phyloP scores from a whole-genome alignment of 768 basidiomycete genomes.

The Russula compacta region DNA sequence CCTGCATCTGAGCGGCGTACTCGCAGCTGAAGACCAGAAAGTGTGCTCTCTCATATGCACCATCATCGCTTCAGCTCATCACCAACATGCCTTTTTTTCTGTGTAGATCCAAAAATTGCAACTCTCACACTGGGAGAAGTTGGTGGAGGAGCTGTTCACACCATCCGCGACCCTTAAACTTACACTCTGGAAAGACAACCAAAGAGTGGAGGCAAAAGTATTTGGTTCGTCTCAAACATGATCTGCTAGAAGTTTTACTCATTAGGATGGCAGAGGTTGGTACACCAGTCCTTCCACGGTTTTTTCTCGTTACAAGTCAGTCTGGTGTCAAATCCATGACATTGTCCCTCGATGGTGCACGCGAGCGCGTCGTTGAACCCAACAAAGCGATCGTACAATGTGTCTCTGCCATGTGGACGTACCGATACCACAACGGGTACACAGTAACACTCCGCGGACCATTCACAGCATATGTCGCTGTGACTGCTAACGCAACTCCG shows the following conservation, averaged over 20 bases:
- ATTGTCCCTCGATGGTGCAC: slow-evolving; percentile 67
- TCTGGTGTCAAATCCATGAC: slow-evolving; percentile 82
- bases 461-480: slow-evolving; percentile 52
- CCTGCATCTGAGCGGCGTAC: slow-evolving; percentile 59
- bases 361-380: slow-evolving; percentile 50
- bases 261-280: slow-evolving; percentile 52
- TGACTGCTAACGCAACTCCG: slow-evolving; percentile 23
- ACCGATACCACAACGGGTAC: slow-evolving; percentile 71
- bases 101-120: slow-evolving; percentile 42
- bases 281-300: slow-evolving; percentile 69
- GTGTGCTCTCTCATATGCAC: slow-evolving; percentile 27
- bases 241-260: not conserved
- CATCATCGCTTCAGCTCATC: not conserved
- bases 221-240: slow-evolving; percentile 48
- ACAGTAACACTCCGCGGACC: slow-evolving; percentile 69
- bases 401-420: slow-evolving; percentile 69
- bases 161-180: slow-evolving; percentile 65
- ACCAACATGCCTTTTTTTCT: not conserved
- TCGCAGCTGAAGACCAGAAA: slow-evolving; percentile 44
- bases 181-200: slow-evolving; percentile 83
- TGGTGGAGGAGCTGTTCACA: slow-evolving; percentile 64
- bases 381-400: slow-evolving; percentile 54
- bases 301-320: slow-evolving; percentile 77
- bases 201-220: slow-evolving; percentile 68
- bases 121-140: slow-evolving; percentile 54